These are phyloP conservation scores for Mycena albidolilacea DNA, from an alignment of 768 basidiomycete genomes.

Conservation along the genomic window DNA sequence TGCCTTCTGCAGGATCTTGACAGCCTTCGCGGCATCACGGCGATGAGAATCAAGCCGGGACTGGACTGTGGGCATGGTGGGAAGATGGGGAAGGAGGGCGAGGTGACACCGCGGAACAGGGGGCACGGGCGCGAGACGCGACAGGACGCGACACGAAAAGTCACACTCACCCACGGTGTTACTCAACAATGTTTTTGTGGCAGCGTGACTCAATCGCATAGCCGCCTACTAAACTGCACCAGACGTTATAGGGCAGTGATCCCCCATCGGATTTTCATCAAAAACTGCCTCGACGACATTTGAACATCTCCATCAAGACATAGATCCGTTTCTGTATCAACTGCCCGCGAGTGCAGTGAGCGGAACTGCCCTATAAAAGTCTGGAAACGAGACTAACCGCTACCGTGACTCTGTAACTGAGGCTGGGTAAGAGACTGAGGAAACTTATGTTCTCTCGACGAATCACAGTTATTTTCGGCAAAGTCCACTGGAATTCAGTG, in stretches of 20 bases:
- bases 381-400: too few relatives aligned
- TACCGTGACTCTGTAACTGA: too few relatives aligned
- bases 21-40: constrained; percentile 4
- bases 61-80: constrained; percentile 15
- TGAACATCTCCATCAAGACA: too few relatives aligned
- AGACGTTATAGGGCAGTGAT: constrained; percentile 31
- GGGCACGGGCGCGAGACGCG: background rate
- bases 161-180: background rate
- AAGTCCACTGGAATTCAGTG: too few relatives aligned
- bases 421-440: too few relatives aligned
- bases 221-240: constrained; percentile 4
- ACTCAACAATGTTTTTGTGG: background rate
- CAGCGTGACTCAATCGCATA: constrained; percentile 4
- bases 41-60: constrained; percentile 16
- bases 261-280: background rate
- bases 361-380: too few relatives aligned
- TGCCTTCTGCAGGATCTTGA: constrained; percentile 18
- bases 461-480: too few relatives aligned
- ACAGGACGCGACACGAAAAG: background rate
- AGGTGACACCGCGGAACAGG: too few relatives aligned
- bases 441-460: too few relatives aligned
- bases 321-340: too few relatives aligned
- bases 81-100: background rate
- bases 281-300: too few relatives aligned
- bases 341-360: too few relatives aligned